Evolutionary conservation across 495 filamentous ascomycete genomes (phyloP).

Genomic region (Xylaria sp.): DNA sequence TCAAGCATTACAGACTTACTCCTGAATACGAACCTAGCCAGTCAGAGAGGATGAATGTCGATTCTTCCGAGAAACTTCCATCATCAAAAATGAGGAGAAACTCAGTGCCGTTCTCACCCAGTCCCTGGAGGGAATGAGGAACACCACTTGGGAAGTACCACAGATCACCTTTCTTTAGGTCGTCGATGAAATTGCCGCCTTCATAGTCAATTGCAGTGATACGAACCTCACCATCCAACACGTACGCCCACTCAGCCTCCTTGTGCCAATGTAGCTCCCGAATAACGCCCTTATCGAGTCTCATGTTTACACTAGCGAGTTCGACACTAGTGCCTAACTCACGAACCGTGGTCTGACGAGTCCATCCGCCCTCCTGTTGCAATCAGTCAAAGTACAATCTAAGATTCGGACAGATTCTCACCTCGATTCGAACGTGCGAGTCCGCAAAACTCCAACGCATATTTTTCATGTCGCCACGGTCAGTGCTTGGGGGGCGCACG

Average conservation of each 20-base stretch:
- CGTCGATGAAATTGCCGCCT: constrained; percentile 72
- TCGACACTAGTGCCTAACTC: constrained; percentile 66
- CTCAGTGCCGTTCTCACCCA: constrained; percentile 70
- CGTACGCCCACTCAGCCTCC: constrained; percentile 74
- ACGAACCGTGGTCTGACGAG: constrained; percentile 68
- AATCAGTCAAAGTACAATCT: constrained; percentile 7
- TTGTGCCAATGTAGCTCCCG: constrained; percentile 79
- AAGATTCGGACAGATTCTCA: constrained; percentile 34
- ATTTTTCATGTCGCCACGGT: constrained; percentile 66
- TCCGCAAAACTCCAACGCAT: constrained; percentile 74
- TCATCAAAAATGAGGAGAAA: constrained; percentile 76
- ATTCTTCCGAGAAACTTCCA: constrained; percentile 73
- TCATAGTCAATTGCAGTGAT: constrained; percentile 72
- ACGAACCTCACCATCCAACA: constrained; percentile 65
- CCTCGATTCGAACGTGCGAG: constrained; percentile 70
- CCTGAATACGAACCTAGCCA: constrained; percentile 60
- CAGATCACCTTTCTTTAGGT: constrained; percentile 71
- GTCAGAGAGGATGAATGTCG: constrained; percentile 71
- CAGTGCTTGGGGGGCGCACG: constrained; percentile 69
- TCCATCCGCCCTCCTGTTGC: constrained; percentile 71
- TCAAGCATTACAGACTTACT: constrained; percentile 9
- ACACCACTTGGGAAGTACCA: constrained; percentile 80
- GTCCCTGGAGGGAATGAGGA: constrained; percentile 72
- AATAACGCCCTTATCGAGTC: constrained; percentile 70
- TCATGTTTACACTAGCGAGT: constrained; percentile 72